Conservation (phyloP, 2,329 filamentous ascomycete species). For the Tolypocladium nubicola region DNA sequence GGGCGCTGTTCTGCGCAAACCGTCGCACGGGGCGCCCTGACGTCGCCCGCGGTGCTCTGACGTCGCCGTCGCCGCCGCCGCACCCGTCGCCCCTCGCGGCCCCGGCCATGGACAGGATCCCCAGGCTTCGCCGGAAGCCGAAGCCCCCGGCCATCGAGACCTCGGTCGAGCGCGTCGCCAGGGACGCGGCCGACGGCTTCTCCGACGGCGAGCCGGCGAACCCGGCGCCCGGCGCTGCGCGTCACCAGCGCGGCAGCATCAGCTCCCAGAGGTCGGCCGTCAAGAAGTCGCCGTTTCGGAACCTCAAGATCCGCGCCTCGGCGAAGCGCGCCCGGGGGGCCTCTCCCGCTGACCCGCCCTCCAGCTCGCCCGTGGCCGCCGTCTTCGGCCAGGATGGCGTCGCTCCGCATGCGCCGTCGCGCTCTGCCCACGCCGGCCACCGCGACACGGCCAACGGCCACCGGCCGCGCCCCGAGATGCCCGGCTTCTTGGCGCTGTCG, state of each 20-base stretch:
- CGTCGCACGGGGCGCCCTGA: background rate
- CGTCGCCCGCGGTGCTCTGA: background rate
- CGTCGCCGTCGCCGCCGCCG: background rate
- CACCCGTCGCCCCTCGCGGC: background rate
- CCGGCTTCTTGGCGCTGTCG: conserved; percentile 27
- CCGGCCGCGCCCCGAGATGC: conserved; percentile 18
- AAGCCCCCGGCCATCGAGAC: conserved; percentile 33
- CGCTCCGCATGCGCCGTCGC: conserved; percentile 7
- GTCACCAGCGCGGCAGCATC: conserved; percentile 6
- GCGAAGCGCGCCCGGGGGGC: conserved; percentile 34
- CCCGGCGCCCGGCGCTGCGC: background rate
- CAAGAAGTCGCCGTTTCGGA: conserved; percentile 31
- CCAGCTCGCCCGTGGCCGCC: conserved; percentile 17
- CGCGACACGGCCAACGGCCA: background rate
- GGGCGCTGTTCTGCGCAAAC: background rate
- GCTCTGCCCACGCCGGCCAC: conserved; percentile 10
- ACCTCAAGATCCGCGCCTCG: conserved; percentile 32
- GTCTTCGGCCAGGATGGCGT: conserved; percentile 26
- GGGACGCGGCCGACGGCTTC: conserved; percentile 15
- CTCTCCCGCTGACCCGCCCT: conserved; percentile 23
- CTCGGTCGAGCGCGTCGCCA: conserved; percentile 22
- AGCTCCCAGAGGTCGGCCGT: conserved; percentile 4
- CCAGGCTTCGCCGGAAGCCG: conserved; percentile 31
- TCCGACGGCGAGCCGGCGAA: conserved; percentile 11
- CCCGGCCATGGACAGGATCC: conserved; percentile 28